Base-by-base conservation (phyloP, 306 rosid species). In the Hylodesmum podocarpum region DNA sequence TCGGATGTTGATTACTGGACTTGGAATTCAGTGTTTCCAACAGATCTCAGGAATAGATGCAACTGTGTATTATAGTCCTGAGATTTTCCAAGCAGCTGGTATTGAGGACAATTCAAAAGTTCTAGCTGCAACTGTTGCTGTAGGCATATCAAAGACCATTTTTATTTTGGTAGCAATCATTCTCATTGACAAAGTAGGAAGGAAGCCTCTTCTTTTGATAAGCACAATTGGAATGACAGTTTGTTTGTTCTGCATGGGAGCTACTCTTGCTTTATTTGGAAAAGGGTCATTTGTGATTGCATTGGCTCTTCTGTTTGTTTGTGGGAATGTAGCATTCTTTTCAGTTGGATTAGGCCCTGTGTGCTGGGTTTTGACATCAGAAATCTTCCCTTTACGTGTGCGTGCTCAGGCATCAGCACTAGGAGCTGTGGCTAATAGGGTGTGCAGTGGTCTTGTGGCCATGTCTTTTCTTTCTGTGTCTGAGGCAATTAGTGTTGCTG, bases 11-110 rank as follows among this genome's bases (percentile, higher is more conserved):
- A 74, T 94, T 46, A 90, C 98, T 4, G 98, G 98, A 9, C 67
- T 88, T 29, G 98, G 98, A 63, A 91, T 91, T 77, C 98, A 94
- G 22, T 91, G 97, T 81, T 91, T 94, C 77, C 98, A 94, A 85
- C 98, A 94, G 87, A 86, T 94, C 59, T 90, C 98, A n/a, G 97
- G 98, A 69, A 90, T 91, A 36, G 98, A 94, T 55, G 98, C 98
- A 3, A 90, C 91, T 41, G 98, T 94, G n/a, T 94, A 94, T 47
- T 94, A 94, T 84, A 94, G 96, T 61, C 98, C 98, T 18, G 88
- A 87, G 57, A 94, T 94, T 83, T 81, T 94, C 62, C 40, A 81
- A 82, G 84, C 84, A 6, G 94, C 96, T 24, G 98, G 98, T 43
- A 78, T 94, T 59, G 76, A 82, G 40, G 88, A 85, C 71, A 79